Percentiles rank a stretch among this genome's conserved stretches.
Evolutionary conservation across 495 filamentous ascomycete genomes (phyloP).

Genomic region (Venustampulla echinocandica): DNA sequence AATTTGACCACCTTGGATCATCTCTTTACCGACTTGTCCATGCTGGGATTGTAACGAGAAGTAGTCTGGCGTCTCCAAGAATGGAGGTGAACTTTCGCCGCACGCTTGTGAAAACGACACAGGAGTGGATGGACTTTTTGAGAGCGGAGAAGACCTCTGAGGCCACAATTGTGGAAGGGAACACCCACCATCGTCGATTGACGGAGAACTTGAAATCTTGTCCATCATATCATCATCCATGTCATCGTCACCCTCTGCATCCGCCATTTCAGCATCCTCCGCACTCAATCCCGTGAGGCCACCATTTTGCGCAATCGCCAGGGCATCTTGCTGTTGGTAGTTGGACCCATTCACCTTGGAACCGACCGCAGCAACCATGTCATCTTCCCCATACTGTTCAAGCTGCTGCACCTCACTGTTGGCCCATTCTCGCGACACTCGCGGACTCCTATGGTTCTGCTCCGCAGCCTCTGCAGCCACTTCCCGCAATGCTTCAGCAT

Average conservation of each 20-base stretch:
- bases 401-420: constrained; percentile 37
- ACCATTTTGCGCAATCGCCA: constrained; percentile 46
- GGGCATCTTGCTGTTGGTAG: constrained; percentile 40
- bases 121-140: constrained; percentile 21
- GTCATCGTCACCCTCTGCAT: constrained; percentile 65
- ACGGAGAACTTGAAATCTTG: constrained; percentile 95
- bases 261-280: constrained; percentile 58
- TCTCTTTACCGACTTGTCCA: constrained; percentile 31
- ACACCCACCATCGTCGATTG: constrained; percentile 95
- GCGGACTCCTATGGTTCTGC: constrained; percentile 39
- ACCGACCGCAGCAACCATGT: constrained; percentile 35
- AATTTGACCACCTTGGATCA: constrained; percentile 13
- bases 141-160: constrained; percentile 32
- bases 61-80: constrained; percentile 39
- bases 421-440: constrained; percentile 41
- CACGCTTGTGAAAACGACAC: constrained; percentile 18
- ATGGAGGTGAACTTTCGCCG: constrained; percentile 44
- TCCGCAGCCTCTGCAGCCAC: constrained; percentile 65
- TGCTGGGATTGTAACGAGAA: constrained; percentile 30
- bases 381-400: constrained; percentile 42
- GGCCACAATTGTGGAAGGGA: constrained; percentile 31
- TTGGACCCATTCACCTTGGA: constrained; percentile 29
- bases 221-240: constrained; percentile 88
- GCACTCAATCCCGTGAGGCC: constrained; percentile 29
- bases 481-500: constrained; percentile 72